phyloP scores from a whole-genome alignment of 768 basidiomycete genomes.

The Naematelia encephala region DNA sequence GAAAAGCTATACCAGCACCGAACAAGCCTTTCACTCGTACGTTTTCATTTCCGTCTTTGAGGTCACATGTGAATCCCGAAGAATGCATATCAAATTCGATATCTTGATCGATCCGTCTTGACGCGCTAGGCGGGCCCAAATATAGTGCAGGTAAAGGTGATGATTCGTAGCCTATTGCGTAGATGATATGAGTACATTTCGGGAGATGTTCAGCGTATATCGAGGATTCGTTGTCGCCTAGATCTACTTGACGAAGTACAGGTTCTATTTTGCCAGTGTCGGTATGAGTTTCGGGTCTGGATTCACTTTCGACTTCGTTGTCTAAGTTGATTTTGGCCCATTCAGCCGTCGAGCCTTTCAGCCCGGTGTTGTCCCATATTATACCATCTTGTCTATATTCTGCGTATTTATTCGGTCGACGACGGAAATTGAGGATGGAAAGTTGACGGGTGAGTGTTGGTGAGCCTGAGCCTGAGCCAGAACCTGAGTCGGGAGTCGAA shows the following conservation, averaged over 20 bases:
- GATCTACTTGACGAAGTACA: constrained; percentile 21
- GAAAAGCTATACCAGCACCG: constrained; percentile 34
- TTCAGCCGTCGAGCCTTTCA: constrained; percentile 29
- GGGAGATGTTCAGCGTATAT: constrained; percentile 21
- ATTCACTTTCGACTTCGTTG: constrained; percentile 4
- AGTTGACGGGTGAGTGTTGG: constrained; percentile 11
- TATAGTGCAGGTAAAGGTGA: constrained; percentile 18
- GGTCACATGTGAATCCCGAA: constrained; percentile 22
- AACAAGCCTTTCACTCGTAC: constrained; percentile 14
- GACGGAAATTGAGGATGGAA: constrained; percentile 24
- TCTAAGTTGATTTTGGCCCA: constrained; percentile 29
- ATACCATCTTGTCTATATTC: constrained; percentile 33
- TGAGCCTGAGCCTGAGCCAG: too few relatives aligned
- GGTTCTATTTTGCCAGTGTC: not conserved
- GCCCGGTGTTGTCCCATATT: constrained; percentile 30
- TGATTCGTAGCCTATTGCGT: constrained; percentile 28
- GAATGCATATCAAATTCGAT: constrained; percentile 25
- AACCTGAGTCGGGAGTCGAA: too few relatives aligned
- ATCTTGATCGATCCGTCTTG: constrained; percentile 8
- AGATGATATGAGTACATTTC: constrained; percentile 29
- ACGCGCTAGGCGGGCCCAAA: constrained; percentile 1
- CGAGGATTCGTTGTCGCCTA: constrained; percentile 9
- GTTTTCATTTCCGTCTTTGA: not conserved
- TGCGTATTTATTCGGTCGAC: constrained; percentile 23
- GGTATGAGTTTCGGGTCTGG: not conserved